Conservation (phyloP, 2,329 filamentous ascomycete species). For the Alternaria ventricosa region DNA sequence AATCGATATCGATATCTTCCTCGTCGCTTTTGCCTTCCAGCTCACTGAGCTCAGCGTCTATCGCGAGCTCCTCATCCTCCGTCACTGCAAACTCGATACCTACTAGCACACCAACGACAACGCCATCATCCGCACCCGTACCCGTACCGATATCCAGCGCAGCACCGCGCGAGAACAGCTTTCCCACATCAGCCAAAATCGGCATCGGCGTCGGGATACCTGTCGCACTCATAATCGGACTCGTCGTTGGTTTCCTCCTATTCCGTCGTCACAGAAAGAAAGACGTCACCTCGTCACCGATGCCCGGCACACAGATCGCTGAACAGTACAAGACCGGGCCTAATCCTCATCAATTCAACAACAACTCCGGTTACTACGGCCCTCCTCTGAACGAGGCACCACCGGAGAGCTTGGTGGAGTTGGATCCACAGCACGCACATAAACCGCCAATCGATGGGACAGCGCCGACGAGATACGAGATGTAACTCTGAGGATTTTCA, state of each 20-base stretch:
- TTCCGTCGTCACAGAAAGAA: conserved; percentile 2
- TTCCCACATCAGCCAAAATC: conserved; percentile 1
- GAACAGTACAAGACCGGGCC: background rate
- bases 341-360: background rate
- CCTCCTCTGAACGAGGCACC: background rate
- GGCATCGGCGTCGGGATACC: background rate
- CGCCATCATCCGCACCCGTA: background rate
- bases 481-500: background rate
- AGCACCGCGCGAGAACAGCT: background rate
- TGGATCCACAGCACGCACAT: background rate
- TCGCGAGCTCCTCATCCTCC: background rate
- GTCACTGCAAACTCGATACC: background rate
- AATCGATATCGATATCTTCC: background rate
- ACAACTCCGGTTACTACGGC: background rate
- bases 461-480: background rate
- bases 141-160: background rate
- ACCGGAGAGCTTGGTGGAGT: background rate
- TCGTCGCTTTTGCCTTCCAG: background rate
- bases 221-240: background rate
- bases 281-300: background rate
- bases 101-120: background rate
- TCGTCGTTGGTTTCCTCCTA: background rate
- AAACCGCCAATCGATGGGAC: background rate
- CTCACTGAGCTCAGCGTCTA: background rate
- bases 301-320: background rate